Conservation (phyloP, 192 early-diverging fungal species). For the Geosiphon pyriformis region DNA sequence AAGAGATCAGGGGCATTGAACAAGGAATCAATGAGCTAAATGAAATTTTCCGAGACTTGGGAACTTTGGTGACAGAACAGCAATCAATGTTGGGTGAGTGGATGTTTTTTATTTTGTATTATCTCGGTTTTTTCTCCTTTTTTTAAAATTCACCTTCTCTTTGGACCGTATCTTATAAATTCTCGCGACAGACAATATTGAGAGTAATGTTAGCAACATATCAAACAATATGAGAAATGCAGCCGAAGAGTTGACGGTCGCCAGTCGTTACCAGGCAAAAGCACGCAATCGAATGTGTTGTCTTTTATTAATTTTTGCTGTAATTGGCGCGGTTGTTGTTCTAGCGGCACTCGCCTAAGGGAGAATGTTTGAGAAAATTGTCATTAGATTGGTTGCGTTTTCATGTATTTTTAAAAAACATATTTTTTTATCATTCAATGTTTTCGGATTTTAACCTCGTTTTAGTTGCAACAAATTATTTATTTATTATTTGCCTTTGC, state of each 20-base stretch:
- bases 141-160: too few species aligned
- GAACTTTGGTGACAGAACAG: slow-evolving; percentile 96
- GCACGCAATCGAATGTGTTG: slow-evolving; percentile 81
- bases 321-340: slow-evolving; percentile 46
- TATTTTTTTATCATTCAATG: too few species aligned
- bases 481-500: too few species aligned
- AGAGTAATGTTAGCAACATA: slow-evolving; percentile 86
- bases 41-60: slow-evolving; percentile 95
- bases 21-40: slow-evolving; percentile 90
- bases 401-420: too few species aligned
- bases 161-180: not conserved
- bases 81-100: slow-evolving; percentile 79
- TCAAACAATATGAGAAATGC: slow-evolving; percentile 74
- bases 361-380: too few species aligned
- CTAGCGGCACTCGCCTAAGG: slow-evolving; percentile 27
- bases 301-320: slow-evolving; percentile 67
- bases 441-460: too few species aligned
- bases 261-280: slow-evolving; percentile 70
- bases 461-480: too few species aligned
- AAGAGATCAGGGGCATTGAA: slow-evolving; percentile 89
- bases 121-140: not conserved
- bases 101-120: not conserved
- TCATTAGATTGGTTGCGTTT: too few species aligned
- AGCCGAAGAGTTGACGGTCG: slow-evolving; percentile 71
- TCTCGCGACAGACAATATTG: slow-evolving; percentile 78